Base-by-base conservation (phyloP, 352 stramenopile species). In the Pythium pectinolyticum region DNA sequence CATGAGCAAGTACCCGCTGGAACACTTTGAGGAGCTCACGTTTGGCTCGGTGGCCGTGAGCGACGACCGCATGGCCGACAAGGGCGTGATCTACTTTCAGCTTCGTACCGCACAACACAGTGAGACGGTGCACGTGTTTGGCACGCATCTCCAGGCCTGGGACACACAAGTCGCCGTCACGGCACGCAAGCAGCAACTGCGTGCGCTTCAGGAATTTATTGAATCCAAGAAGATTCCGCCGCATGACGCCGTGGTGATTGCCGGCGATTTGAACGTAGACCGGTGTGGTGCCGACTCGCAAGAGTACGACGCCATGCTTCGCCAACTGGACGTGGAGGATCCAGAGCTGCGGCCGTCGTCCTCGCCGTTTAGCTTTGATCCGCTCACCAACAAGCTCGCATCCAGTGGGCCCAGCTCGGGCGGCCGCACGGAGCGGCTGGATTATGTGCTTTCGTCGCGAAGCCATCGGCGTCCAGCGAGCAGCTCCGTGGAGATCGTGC, bases 131-230 rank as follows among this genome's bases (percentile, higher is more conserved):
- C 82, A 90, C 46, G 66, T 90, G 0, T 80, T 90, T 28, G 82
- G 72, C 2, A 89, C 82, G 19, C 82, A 90, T 14, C 43, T 90
- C 20, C 82, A 90, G 63, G 82, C 82, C 1, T 90, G 82, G 82
- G 75, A 89, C 55, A 84, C 74, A 2, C 63, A 72, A 3, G 61
- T 70, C 41, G 79, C 79, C 2, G 46, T 84, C 12, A 60, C 70
- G 7, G 73, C 74, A 0, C 71, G 82, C 19, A 70, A 66, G 25
- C 57, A 70, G 34, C 82, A 90, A 53, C 61, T 90, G 10, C 46
- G 49, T 11, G 56, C 75, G 8, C 66, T 90, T 35, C 68, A 72
- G 14, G 45, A 77, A n/a, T 89, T 82, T 50, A 69, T 86, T 17
- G 70, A 86, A 47, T 71, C 70, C 27, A 69, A 84, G 51, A 51